Evolutionary conservation across 2,329 filamentous ascomycete species (phyloP), one percentile per base, ranked within the genome.

Genomic region (Laburnicola sp.): DNA sequence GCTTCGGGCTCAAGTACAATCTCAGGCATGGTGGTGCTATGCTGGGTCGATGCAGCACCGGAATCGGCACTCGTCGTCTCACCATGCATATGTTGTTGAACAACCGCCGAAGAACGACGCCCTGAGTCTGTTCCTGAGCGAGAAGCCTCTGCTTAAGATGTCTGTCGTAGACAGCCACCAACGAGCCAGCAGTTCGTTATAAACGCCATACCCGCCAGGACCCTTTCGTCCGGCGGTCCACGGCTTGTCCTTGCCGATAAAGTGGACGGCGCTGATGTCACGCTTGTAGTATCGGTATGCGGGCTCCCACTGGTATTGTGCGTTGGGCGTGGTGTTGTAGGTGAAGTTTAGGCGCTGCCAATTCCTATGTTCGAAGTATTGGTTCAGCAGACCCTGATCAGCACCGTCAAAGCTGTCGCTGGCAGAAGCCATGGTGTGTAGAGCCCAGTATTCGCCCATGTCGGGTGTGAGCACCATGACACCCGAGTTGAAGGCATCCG

Each of bases 401-500:
- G 94, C 94, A 42, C 94, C 94, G 71, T 99, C 94, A 68, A 99
- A 99, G 58, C 92, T 97, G 69, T 93, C 89, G 25, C 92, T 92
- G 48, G 86, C 81, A 62, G 91, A 83, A 25, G 94, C 91, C 80
- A 97, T 85, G 57, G 89, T 89, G 57, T 86, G 80, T 68, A 99
- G 80, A 36, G 90, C 88, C 75, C 91, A 87, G 74, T 92, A 97
- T 60, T 96, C 92, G 50, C 87, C 88, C 82, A 92, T 79, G 74
- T 93, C 88, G 30, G 94, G 94, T 11, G 82, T 87, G 53, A 99
- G 75, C 31, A 91, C 91, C 91, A 99, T 95, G 63, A 99, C 85
- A 66, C 94, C 94, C n/a, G 89, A 91, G 75, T 99, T 99, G 84
- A 97, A 97, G 54, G 92, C 83, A 75, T 99, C 94, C 30, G 94